Conservation (phyloP, 1,284 basidiomycete genomes). For the Trichosporon faecale region DNA sequence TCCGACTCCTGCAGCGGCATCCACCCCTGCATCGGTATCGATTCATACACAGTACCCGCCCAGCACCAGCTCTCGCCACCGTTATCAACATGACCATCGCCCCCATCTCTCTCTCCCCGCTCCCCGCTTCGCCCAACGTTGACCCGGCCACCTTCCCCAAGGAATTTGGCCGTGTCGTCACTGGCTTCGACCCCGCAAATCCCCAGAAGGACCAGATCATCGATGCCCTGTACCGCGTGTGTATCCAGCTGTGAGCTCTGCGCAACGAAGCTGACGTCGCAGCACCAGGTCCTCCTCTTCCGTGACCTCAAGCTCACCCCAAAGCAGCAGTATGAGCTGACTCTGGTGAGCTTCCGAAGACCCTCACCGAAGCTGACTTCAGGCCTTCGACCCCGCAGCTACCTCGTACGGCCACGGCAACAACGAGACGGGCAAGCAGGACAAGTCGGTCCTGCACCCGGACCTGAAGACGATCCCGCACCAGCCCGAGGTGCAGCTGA, state of each 20-base stretch:
- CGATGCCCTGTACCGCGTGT: constrained; percentile 59
- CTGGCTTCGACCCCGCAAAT: constrained; percentile 61
- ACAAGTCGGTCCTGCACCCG: constrained; percentile 74
- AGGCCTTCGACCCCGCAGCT: constrained; percentile 70
- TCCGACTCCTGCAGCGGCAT: neutral
- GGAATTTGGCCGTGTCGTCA: constrained; percentile 65
- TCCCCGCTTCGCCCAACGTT: constrained; percentile 62
- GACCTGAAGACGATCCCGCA: constrained; percentile 82
- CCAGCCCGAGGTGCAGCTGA: constrained; percentile 79
- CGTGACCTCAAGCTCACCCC: constrained; percentile 66
- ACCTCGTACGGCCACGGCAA: constrained; percentile 78
- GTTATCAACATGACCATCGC: constrained; percentile 10
- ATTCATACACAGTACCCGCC: neutral
- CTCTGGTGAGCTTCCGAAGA: constrained; percentile 60
- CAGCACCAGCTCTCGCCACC: neutral
- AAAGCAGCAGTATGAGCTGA: constrained; percentile 76
- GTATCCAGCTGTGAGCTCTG: neutral
- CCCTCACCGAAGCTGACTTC: neutral
- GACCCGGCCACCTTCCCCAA: constrained; percentile 58
- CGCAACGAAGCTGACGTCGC: neutral
- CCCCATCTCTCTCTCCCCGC: constrained; percentile 47
- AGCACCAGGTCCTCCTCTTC: constrained; percentile 75
- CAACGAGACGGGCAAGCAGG: constrained; percentile 69
- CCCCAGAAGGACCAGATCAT: constrained; percentile 61
- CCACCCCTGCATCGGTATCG: neutral